These are phyloP conservation scores for Lichina pygmaea DNA, from an alignment of 495 filamentous ascomycete species.

Conservation along the genomic window DNA sequence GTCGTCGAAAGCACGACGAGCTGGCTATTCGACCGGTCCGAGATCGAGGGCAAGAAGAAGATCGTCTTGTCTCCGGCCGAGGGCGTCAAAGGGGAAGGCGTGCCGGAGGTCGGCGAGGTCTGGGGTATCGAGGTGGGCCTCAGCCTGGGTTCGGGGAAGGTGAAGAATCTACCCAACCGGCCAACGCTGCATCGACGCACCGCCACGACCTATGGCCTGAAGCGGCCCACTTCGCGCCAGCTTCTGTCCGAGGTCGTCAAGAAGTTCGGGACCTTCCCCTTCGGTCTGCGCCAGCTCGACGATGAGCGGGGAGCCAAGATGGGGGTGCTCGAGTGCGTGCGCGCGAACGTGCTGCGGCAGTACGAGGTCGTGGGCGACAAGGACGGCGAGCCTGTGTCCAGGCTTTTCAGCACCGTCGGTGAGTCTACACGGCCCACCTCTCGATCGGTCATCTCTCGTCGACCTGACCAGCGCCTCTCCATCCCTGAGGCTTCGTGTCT, in stretches of 20 bases:
- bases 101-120: slow-evolving; percentile 76
- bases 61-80: slow-evolving; percentile 77
- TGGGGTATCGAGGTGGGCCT: slow-evolving; percentile 96
- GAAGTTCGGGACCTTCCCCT: slow-evolving; percentile 94
- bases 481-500: too few species aligned
- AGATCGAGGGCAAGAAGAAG: slow-evolving; percentile 96
- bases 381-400: slow-evolving; percentile 54
- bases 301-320: slow-evolving; percentile 93
- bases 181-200: slow-evolving; percentile 84
- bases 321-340: slow-evolving; percentile 84
- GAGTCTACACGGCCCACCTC: slow-evolving; percentile 14
- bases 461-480: neutral
- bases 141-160: slow-evolving; percentile 73
- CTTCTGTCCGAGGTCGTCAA: slow-evolving; percentile 76
- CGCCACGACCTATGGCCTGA: slow-evolving; percentile 64
- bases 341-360: slow-evolving; percentile 65
- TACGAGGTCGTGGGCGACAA: slow-evolving; percentile 92
- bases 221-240: slow-evolving; percentile 74
- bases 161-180: slow-evolving; percentile 68
- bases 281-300: slow-evolving; percentile 87
- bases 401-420: slow-evolving; percentile 81
- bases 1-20: slow-evolving; percentile 92
- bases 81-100: slow-evolving; percentile 67
- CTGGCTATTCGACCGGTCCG: slow-evolving; percentile 85
- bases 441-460: slow-evolving; percentile 1